A percentile compares a stretch with the other conserved stretches of the same genome.
Evolutionary conservation across 345 rosid species (phyloP).

Genomic region (Gossypium turneri): DNA sequence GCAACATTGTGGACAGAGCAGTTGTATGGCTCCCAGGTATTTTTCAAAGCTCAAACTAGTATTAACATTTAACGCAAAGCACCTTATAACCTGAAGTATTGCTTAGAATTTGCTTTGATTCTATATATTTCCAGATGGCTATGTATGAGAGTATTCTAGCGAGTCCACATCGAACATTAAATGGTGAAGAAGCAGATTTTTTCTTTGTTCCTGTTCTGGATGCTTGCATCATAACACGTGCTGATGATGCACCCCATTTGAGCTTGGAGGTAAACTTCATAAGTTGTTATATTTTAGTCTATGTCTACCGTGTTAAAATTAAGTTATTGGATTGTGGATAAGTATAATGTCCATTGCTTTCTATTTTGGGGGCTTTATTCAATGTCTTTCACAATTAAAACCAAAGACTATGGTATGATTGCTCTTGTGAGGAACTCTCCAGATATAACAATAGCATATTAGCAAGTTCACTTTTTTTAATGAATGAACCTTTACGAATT

Average conservation of each 20-base stretch:
- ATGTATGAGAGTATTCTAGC: constrained; percentile 88
- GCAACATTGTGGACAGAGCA: constrained; percentile 87
- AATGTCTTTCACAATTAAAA: background rate
- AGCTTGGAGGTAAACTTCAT: constrained; percentile 52
- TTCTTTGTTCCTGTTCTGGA: constrained; percentile 99
- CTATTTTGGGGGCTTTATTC: background rate
- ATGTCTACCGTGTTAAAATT: background rate
- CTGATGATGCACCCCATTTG: constrained; percentile 89
- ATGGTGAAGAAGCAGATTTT: constrained; percentile 93
- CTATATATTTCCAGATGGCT: constrained; percentile 61
- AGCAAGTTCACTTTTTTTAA: background rate
- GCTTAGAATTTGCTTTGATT: constrained; percentile 11
- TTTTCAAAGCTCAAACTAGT: constrained; percentile 14
- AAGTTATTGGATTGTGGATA: background rate
- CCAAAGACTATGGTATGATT: background rate
- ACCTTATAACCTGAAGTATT: constrained; percentile 9
- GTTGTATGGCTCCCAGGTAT: constrained; percentile 92
- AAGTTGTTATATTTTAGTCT: background rate
- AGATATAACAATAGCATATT: background rate
- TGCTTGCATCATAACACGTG: constrained; percentile 90
- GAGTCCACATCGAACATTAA: constrained; percentile 71
- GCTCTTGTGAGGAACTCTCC: background rate
- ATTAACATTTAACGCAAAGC: constrained; percentile 8
- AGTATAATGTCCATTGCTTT: background rate
- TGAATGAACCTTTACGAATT: background rate